Conservation (phyloP, 192 early-diverging fungal species). For the Spizellomyces sp. region DNA sequence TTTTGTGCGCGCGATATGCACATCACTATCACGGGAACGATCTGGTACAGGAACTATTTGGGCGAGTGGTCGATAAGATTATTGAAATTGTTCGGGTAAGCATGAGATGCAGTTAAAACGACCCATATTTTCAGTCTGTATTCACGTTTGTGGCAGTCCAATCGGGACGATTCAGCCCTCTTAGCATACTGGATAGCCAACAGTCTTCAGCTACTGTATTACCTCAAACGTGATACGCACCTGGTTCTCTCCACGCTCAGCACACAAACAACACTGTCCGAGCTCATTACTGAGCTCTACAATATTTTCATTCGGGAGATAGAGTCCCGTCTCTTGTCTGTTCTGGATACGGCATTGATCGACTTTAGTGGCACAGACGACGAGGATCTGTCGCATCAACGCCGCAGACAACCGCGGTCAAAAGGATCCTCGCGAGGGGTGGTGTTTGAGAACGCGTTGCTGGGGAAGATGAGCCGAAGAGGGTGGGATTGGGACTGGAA, state of each 20-base stretch:
- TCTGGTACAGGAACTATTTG: slow-evolving; percentile 70
- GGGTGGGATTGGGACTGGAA: background rate
- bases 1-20: slow-evolving; percentile 86
- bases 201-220: slow-evolving; percentile 78
- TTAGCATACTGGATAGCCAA: slow-evolving; percentile 88
- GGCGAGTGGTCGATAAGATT: slow-evolving; percentile 58
- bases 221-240: slow-evolving; percentile 81
- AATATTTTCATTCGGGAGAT: slow-evolving; percentile 21
- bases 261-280: slow-evolving; percentile 78
- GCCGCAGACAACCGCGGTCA: slow-evolving; percentile 1
- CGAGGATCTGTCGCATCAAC: background rate
- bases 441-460: background rate
- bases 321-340: background rate
- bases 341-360: slow-evolving; percentile 29
- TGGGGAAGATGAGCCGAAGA: background rate
- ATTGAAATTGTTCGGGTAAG: slow-evolving; percentile 56
- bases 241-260: slow-evolving; percentile 70
- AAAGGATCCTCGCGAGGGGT: background rate
- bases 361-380: slow-evolving; percentile 15
- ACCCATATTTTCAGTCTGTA: background rate
- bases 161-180: slow-evolving; percentile 57
- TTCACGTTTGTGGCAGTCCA: slow-evolving; percentile 33
- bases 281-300: slow-evolving; percentile 68
- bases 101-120: slow-evolving; percentile 8
- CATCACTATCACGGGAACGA: slow-evolving; percentile 76